phyloP scores from a whole-genome alignment of 148 eudicot genomes.

The Heliosperma pusillum region DNA sequence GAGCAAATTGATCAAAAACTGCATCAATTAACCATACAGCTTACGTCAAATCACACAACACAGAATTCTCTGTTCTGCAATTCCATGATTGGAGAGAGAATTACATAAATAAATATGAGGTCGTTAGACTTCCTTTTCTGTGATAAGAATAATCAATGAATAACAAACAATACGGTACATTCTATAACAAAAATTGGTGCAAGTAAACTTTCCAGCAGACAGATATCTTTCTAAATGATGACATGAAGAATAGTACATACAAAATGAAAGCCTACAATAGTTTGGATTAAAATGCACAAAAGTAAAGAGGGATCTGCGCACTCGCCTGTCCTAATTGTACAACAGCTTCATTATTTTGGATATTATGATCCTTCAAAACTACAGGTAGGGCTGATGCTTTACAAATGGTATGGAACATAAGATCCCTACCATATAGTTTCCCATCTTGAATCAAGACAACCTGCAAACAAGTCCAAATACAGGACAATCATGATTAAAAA shows the following conservation, averaged over 20 bases:
- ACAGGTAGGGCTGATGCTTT: conserved; percentile 77
- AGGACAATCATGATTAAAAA: neutral
- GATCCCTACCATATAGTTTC: conserved; percentile 85
- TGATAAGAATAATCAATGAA: neutral
- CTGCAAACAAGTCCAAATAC: conserved; percentile 41
- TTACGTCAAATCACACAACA: conserved; percentile 18
- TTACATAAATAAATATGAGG: neutral
- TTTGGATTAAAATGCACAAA: neutral
- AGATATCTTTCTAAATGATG: conserved; percentile 9
- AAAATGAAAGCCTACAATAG: neutral
- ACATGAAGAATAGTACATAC: neutral
- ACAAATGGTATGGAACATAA: conserved; percentile 67
- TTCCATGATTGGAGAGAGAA: conserved; percentile 3
- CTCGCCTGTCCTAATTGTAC: conserved; percentile 83
- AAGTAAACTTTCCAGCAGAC: conserved; percentile 2
- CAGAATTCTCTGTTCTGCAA: conserved; percentile 11
- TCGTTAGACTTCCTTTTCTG: neutral
- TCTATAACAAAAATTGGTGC: neutral
- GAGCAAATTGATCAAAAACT: conserved; percentile 73
- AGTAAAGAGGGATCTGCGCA: neutral
- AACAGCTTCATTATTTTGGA: conserved; percentile 68
- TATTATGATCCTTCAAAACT: conserved; percentile 53
- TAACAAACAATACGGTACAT: neutral
- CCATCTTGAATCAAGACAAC: conserved; percentile 87
- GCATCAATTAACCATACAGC: conserved; percentile 35